Percentiles rank a stretch among this genome's conserved stretches.
Evolutionary conservation across 345 rosid species (phyloP).

Genomic region (Eucalyptus camaldulensis): DNA sequence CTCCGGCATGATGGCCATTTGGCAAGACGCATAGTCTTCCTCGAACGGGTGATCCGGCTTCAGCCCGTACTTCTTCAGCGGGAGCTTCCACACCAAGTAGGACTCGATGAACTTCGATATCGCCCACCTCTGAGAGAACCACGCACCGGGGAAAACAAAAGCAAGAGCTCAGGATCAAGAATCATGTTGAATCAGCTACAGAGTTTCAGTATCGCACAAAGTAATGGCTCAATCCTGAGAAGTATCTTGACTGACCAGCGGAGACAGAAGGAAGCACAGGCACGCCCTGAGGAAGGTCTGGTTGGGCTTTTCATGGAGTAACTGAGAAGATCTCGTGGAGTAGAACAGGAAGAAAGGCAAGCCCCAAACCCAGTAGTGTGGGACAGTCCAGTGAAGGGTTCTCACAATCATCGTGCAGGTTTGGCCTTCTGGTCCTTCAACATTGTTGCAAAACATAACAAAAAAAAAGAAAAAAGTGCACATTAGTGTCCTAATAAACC

Average conservation of each 20-base stretch:
- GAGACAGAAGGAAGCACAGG: conserved; percentile 30
- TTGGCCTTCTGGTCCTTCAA: conserved; percentile 31
- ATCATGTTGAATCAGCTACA: neutral
- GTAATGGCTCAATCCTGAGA: neutral
- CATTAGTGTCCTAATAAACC: neutral
- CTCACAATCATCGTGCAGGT: conserved; percentile 51
- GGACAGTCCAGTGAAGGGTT: conserved; percentile 56
- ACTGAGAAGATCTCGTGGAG: conserved; percentile 52
- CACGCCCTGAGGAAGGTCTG: conserved; percentile 17
- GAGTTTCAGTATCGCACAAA: neutral
- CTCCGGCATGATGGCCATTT: conserved; percentile 46
- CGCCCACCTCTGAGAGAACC: conserved; percentile 15
- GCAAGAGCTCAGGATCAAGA: neutral
- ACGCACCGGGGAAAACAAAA: neutral
- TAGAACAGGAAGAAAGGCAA: conserved; percentile 57
- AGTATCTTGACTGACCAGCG: conserved; percentile 17
- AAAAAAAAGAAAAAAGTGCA: neutral
- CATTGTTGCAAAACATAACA: neutral
- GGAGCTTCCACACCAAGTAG: conserved; percentile 38
- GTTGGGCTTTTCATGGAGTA: conserved; percentile 39
- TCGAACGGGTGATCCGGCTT: conserved; percentile 47
- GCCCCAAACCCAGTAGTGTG: conserved; percentile 51
- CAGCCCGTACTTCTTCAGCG: conserved; percentile 33
- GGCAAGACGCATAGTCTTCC: conserved; percentile 54
- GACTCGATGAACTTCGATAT: conserved; percentile 49